These are phyloP conservation scores for Euphorbia corollata DNA, from an alignment of 441 rosid species.

Conservation along the genomic window DNA sequence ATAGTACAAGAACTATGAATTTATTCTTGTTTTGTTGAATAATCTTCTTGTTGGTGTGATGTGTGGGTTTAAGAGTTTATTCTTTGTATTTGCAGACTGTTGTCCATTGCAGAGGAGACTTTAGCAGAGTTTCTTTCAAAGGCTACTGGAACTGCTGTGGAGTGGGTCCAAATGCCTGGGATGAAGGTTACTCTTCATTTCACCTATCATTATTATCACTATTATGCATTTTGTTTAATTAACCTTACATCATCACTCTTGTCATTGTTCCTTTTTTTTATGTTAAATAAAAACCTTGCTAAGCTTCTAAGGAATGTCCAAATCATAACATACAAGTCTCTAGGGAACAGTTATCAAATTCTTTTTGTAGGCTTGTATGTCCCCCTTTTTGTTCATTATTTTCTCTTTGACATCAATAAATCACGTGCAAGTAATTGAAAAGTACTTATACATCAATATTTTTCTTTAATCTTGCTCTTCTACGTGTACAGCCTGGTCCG, in stretches of 20 bases:
- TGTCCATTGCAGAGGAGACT: conserved; percentile 99
- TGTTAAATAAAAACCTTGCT: conserved; percentile 27
- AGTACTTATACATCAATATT: not conserved
- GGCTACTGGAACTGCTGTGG: conserved; percentile 99
- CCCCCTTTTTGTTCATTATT: not conserved
- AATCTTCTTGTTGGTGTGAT: not conserved
- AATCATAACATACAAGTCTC: conserved; percentile 22
- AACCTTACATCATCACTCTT: conserved; percentile 1
- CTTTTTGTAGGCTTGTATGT: conserved; percentile 4
- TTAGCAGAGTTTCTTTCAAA: conserved; percentile 99
- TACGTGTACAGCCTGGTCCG: conserved; percentile 92
- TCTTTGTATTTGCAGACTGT: conserved; percentile 53
- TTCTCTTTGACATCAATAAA: no score
- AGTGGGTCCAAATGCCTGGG: conserved; percentile 99
- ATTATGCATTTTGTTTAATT: not conserved
- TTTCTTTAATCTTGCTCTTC: not conserved
- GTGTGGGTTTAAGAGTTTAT: conserved; percentile 15
- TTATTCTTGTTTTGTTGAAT: conserved; percentile 16
- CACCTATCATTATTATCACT: not conserved
- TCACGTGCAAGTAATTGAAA: no score
- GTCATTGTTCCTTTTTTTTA: conserved; percentile 16
- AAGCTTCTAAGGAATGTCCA: conserved; percentile 34
- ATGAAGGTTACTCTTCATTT: conserved; percentile 71
- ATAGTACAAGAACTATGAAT: no score
- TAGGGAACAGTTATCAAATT: conserved; percentile 19